Percentiles rank a stretch among this genome's conserved stretches.
phyloP scores from a whole-genome alignment of 176 grass and related monocot species.

The Aegilops sharonensis region DNA sequence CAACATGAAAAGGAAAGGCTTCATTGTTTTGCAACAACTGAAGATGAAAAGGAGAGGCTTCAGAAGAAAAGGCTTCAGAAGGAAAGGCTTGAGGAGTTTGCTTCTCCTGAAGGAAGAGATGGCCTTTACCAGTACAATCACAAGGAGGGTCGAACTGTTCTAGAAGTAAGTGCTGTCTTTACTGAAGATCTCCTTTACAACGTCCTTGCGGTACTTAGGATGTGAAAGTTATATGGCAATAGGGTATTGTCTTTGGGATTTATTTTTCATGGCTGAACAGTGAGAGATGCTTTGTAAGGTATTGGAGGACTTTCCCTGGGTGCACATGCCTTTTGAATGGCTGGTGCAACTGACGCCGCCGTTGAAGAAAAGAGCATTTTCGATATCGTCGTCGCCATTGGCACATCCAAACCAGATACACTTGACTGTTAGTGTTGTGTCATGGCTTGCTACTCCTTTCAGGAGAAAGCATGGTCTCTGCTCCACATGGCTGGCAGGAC shows the following conservation, averaged over 20 bases:
- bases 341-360: conserved; percentile 72
- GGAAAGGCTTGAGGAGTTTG: conserved; percentile 81
- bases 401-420: conserved; percentile 62
- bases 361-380: conserved; percentile 89
- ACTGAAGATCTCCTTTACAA: conserved; percentile 11
- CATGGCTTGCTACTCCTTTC: conserved; percentile 70
- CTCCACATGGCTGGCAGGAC: conserved; percentile 68
- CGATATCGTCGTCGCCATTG: conserved; percentile 71
- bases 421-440: conserved; percentile 75
- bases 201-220: background rate
- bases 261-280: conserved; percentile 12
- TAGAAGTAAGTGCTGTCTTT: conserved; percentile 57
- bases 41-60: conserved; percentile 84
- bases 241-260: background rate
- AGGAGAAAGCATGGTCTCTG: conserved; percentile 73
- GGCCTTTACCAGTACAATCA: conserved; percentile 81
- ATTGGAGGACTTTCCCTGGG: conserved; percentile 80
- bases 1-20: conserved; percentile 86
- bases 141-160: conserved; percentile 75
- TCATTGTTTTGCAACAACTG: conserved; percentile 47
- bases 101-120: conserved; percentile 92
- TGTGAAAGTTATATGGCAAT: background rate
- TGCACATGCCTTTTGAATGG: conserved; percentile 91
- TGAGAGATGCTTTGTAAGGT: conserved; percentile 44
- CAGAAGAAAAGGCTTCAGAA: conserved; percentile 24